phyloP scores from a whole-genome alignment of 306 rosid genomes.

The Vigna angularis region DNA sequence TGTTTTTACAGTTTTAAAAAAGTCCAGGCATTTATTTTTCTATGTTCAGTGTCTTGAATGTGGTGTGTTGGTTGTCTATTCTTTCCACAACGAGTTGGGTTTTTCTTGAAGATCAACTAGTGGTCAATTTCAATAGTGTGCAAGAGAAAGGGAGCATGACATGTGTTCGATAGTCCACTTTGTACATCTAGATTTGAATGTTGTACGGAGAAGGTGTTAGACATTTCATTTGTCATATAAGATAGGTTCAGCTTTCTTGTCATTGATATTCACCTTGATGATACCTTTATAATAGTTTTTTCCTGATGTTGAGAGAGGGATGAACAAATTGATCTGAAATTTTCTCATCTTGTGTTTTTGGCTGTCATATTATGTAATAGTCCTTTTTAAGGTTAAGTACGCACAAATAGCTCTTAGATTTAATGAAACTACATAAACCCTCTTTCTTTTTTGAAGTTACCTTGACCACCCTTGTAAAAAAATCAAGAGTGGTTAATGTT shows the following conservation, averaged over 20 bases:
- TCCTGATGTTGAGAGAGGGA: background rate
- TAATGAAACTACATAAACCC: too few species aligned
- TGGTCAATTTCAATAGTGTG: background rate
- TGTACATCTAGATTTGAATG: background rate
- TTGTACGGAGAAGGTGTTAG: background rate
- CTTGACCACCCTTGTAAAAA: too few species aligned
- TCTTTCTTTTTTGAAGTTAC: too few species aligned
- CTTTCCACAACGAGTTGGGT: background rate
- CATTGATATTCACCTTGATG: background rate
- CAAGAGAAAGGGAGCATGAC: background rate
- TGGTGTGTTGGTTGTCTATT: background rate
- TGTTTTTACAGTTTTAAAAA: slow-evolving; percentile 20
- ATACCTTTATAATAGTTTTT: background rate
- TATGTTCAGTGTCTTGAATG: background rate
- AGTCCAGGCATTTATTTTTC: slow-evolving; percentile 12
- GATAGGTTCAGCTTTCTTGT: background rate
- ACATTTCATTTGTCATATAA: background rate
- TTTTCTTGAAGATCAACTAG: background rate
- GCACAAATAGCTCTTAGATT: too few species aligned
- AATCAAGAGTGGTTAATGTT: too few species aligned
- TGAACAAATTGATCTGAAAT: background rate
- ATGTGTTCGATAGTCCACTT: background rate
- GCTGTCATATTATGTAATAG: too few species aligned
- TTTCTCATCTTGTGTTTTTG: too few species aligned
- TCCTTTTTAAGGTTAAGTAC: too few species aligned